Percentiles rank a stretch among this genome's conserved stretches.
Conservation (phyloP, 2,329 filamentous ascomycete genomes). For the Pseudogymnoascus sp. region DNA sequence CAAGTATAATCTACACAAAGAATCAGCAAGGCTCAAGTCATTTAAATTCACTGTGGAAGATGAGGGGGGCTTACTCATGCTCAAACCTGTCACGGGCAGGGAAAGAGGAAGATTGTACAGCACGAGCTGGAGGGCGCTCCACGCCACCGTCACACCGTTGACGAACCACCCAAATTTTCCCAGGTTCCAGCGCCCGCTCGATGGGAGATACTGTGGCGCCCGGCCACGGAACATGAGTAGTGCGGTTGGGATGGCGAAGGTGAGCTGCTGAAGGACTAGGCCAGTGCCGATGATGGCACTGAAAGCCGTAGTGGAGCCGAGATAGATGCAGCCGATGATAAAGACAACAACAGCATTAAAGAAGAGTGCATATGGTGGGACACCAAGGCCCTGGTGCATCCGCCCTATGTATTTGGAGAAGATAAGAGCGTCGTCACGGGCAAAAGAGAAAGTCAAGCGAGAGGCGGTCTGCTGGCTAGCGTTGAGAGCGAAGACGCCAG, state of each 20-base stretch:
- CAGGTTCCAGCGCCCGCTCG: neutral
- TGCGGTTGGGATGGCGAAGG: slow-evolving; percentile 52
- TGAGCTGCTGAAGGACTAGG: slow-evolving; percentile 64
- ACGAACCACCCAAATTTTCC: neutral
- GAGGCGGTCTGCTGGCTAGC: neutral
- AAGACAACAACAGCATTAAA: slow-evolving; percentile 54
- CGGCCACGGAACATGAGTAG: neutral
- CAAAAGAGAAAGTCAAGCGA: slow-evolving; percentile 36
- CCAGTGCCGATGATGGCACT: slow-evolving; percentile 65
- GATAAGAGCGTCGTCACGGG: slow-evolving; percentile 59
- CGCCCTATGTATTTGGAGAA: slow-evolving; percentile 51
- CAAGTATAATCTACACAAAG: slow-evolving; percentile 3
- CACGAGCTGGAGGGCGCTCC: slow-evolving; percentile 2
- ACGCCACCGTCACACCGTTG: neutral
- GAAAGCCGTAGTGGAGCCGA: slow-evolving; percentile 62
- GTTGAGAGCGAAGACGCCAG: neutral
- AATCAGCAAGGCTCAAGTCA: neutral
- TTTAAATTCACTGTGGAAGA: neutral
- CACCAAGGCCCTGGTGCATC: slow-evolving; percentile 52
- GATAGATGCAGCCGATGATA: slow-evolving; percentile 62
- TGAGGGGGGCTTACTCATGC: neutral
- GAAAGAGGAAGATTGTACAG: neutral
- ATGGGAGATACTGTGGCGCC: neutral
- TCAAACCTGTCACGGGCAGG: neutral
- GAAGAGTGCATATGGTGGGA: slow-evolving; percentile 60